These are phyloP conservation scores for Carex parvula DNA, from an alignment of 176 grass and related monocot genomes.

Conservation along the genomic window DNA sequence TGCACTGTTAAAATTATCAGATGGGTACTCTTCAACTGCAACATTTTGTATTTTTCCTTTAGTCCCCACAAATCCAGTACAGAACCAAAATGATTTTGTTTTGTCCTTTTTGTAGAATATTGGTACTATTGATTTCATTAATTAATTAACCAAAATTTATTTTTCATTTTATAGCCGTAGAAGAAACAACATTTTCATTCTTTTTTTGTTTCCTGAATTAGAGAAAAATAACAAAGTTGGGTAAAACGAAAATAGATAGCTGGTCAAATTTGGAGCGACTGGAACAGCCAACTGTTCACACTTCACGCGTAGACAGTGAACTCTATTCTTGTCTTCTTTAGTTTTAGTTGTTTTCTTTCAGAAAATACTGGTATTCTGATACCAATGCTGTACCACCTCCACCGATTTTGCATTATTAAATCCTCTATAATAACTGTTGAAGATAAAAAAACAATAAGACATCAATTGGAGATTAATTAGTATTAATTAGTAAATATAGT, in stretches of 20 bases:
- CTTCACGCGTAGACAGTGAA: background rate
- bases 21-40: conserved; percentile 23
- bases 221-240: background rate
- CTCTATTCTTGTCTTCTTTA: background rate
- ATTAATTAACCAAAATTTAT: background rate
- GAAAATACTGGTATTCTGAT: too few relatives aligned
- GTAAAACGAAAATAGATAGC: background rate
- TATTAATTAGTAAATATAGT: too few relatives aligned
- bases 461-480: too few relatives aligned
- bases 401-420: too few relatives aligned
- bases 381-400: too few relatives aligned
- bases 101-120: background rate
- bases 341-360: background rate
- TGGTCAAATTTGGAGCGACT: background rate
- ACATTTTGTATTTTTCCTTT: background rate
- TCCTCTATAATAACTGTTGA: too few relatives aligned
- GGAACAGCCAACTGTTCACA: background rate
- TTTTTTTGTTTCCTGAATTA: background rate
- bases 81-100: background rate
- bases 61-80: conserved; percentile 19
- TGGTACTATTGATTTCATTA: background rate
- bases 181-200: background rate
- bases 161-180: background rate
- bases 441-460: too few relatives aligned
- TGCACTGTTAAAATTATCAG: conserved; percentile 6